A percentile compares a stretch with the other conserved stretches of the same genome.
Evolutionary conservation across 164 flowering plant genomes (phyloP).

Genomic region (Tetrastigma voinierianum): DNA sequence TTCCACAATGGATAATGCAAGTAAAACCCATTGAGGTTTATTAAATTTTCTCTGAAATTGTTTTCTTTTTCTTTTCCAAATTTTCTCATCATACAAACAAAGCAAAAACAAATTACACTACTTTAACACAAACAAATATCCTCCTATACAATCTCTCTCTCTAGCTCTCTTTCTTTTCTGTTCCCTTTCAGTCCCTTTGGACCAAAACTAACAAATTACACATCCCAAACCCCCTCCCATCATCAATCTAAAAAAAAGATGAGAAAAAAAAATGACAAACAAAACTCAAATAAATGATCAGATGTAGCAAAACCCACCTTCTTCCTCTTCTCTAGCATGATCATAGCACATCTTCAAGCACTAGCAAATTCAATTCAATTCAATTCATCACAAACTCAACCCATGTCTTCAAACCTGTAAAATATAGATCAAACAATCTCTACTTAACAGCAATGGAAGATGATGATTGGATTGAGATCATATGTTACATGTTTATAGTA

Average conservation of each 20-base stretch:
- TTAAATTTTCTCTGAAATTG: slow-evolving; percentile 6
- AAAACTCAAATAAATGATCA: neutral
- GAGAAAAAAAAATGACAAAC: slow-evolving; percentile 2
- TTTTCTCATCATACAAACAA: slow-evolving; percentile 10
- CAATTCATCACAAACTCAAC: slow-evolving; percentile 10
- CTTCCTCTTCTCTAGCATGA: neutral
- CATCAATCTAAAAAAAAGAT: slow-evolving; percentile 15
- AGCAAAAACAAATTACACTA: slow-evolving; percentile 7
- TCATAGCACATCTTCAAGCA: slow-evolving; percentile 7
- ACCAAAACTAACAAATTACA: slow-evolving; percentile 33
- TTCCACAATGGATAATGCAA: neutral
- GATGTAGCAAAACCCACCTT: neutral
- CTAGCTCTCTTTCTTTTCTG: slow-evolving; percentile 18
- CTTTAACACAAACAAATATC: slow-evolving; percentile 24
- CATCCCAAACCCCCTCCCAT: slow-evolving; percentile 18
- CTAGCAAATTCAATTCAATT: neutral
- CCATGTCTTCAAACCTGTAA: slow-evolving; percentile 13
- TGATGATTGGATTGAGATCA: neutral
- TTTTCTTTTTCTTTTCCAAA: slow-evolving; percentile 10
- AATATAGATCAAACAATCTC: slow-evolving; percentile 18
- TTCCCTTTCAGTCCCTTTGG: slow-evolving; percentile 25
- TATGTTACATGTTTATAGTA: too few species aligned
- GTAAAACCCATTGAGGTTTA: neutral
- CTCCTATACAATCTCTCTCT: slow-evolving; percentile 43
- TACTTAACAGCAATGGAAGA: neutral